Conservation (phyloP, 2,329 filamentous ascomycete genomes). For the Zarea fungicola region DNA sequence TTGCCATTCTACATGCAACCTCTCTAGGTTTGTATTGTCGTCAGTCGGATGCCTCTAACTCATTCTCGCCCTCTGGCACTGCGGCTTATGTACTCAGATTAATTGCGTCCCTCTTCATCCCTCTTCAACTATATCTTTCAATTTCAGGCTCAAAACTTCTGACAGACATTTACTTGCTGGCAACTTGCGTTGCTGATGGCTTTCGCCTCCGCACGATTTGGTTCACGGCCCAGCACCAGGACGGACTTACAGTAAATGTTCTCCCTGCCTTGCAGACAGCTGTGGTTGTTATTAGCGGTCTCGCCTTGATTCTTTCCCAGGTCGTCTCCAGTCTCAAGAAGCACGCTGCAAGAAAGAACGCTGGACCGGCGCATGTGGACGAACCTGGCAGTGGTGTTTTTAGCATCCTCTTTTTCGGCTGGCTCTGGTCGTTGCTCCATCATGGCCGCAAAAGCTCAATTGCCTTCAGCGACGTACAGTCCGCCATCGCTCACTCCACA, state of each 20-base stretch:
- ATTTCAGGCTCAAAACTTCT: background rate
- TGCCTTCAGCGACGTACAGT: background rate
- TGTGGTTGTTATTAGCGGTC: background rate
- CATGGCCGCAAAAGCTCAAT: background rate
- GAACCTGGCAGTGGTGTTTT: background rate
- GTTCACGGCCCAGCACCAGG: background rate
- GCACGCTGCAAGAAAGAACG: background rate
- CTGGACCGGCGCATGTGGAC: background rate
- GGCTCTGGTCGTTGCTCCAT: background rate
- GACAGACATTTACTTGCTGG: background rate
- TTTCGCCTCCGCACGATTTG: background rate
- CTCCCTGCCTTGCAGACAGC: constrained; percentile 1
- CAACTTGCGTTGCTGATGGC: background rate
- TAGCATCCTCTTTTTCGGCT: background rate
- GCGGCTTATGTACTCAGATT: background rate
- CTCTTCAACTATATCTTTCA: background rate
- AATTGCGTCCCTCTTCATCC: background rate
- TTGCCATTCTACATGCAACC: background rate
- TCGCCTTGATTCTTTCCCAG: background rate
- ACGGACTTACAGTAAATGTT: background rate
- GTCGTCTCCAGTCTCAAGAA: background rate
- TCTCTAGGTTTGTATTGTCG: background rate
- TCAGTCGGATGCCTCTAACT: background rate
- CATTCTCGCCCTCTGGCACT: background rate
- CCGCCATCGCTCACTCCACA: background rate